A percentile compares a stretch with the other conserved stretches of the same genome.
These are phyloP conservation scores for Pisolithus albus DNA, from an alignment of 768 basidiomycete genomes.

Conservation along the genomic window DNA sequence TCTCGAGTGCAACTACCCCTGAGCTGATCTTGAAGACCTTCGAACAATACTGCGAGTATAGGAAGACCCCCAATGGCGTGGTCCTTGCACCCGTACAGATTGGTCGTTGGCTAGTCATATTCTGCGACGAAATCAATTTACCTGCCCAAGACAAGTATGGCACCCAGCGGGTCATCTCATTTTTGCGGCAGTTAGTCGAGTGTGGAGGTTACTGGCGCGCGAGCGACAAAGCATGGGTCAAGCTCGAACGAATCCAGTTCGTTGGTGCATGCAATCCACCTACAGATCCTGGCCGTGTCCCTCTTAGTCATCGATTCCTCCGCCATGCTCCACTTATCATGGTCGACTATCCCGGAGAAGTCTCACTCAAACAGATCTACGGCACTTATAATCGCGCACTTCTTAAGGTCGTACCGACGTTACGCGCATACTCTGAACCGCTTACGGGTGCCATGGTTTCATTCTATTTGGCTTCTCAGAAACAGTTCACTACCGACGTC, in stretches of 20 bases:
- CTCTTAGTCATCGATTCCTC: constrained; percentile 93
- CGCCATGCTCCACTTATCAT: constrained; percentile 96
- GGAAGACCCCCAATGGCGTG: constrained; percentile 98
- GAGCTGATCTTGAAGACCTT: constrained; percentile 98
- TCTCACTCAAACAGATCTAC: constrained; percentile 97
- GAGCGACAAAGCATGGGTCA: constrained; percentile 94
- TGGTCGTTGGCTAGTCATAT: constrained; percentile 98
- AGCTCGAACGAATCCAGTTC: constrained; percentile 97
- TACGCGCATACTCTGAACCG: constrained; percentile 88
- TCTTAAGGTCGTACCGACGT: constrained; percentile 90
- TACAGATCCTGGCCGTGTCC: constrained; percentile 98
- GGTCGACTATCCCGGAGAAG: constrained; percentile 98
- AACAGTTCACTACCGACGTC: constrained; percentile 90
- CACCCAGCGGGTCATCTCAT: constrained; percentile 97
- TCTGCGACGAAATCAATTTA: constrained; percentile 99
- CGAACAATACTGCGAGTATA: constrained; percentile 98
- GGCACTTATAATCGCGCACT: constrained; percentile 95
- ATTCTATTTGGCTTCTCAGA: constrained; percentile 92
- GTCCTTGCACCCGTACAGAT: constrained; percentile 91
- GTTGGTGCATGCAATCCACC: constrained; percentile 99
- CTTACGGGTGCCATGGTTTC: constrained; percentile 97
- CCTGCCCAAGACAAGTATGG: constrained; percentile 97
- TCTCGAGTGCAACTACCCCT: constrained; percentile 97
- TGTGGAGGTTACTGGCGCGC: constrained; percentile 92
- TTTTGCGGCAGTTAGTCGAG: constrained; percentile 95